Percentiles rank a stretch among this genome's conserved stretches.
phyloP scores from a whole-genome alignment of 2,329 filamentous ascomycete genomes.

The Colletotrichum sp. region DNA sequence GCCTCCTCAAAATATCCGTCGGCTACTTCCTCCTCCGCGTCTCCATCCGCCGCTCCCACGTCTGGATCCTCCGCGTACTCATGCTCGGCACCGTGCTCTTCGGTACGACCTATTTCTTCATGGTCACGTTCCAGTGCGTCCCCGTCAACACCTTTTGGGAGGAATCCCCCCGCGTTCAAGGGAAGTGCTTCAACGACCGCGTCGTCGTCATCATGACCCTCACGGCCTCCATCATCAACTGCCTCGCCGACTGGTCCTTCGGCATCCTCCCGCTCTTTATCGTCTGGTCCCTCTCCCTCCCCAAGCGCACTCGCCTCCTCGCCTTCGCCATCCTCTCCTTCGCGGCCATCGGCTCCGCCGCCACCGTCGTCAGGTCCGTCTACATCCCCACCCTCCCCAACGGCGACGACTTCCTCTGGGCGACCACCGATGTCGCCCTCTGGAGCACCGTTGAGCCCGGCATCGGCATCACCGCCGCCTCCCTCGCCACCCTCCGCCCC shows the following conservation, averaged over 20 bases:
- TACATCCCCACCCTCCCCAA: constrained; percentile 41
- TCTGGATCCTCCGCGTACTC: constrained; percentile 38
- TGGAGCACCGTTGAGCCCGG: constrained; percentile 50
- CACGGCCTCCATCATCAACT: constrained; percentile 41
- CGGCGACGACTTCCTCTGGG: constrained; percentile 45
- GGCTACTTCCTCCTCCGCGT: constrained; percentile 46
- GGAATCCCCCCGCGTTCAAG: constrained; percentile 26
- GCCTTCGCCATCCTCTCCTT: constrained; percentile 35
- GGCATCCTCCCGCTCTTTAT: constrained; percentile 43
- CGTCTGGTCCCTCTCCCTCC: constrained; percentile 45
- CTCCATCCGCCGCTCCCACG: constrained; percentile 34
- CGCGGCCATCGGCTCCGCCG: constrained; percentile 36
- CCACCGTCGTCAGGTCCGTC: constrained; percentile 46
- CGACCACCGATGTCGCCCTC: constrained; percentile 45
- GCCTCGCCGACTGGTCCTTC: constrained; percentile 42
- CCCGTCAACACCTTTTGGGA: constrained; percentile 45
- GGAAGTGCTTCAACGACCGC: constrained; percentile 32
- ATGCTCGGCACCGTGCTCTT: constrained; percentile 38
- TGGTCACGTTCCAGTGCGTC: constrained; percentile 43
- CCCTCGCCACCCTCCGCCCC: constrained; percentile 42
- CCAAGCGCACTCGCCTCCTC: constrained; percentile 38
- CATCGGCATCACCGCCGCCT: constrained; percentile 43
- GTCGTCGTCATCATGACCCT: constrained; percentile 35
- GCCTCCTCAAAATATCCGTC: constrained; percentile 42
- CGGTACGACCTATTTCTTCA: constrained; percentile 44